Evolutionary conservation across 225 moss, liverwort and hornwort species (phyloP), one percentile per base, ranked within the genome.

Genomic region (Polytrichum commune): DNA sequence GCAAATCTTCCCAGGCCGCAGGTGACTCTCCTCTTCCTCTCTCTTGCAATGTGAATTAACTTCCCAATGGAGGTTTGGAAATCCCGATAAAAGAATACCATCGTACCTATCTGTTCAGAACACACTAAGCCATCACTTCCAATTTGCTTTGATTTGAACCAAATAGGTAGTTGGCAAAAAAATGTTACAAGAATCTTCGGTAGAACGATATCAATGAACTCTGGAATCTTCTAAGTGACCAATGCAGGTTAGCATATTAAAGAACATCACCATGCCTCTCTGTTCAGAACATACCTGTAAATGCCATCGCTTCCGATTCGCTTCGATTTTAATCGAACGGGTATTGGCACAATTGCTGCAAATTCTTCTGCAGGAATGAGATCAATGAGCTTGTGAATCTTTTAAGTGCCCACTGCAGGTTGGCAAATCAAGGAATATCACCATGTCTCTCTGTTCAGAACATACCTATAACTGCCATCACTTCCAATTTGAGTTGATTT

Each of bases 201-300:
- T 68, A 90, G 83, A 86, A 83, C 54, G 88, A 94, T 73, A 87
- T 93, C 64, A 83, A 80, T 27, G 88, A 94, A 75, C 81, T 98
- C 53, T 76, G 94, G 57, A 78, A 76, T 71, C 66, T 98, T 35
- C 62, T 98, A 60, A 95, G 92, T 46, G 46, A 13, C 13, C 13
- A 60, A 25, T 60, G 62, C 62, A 62, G 18, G 28, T 5, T 64
- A 19, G 19, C 35, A 35, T 4, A 13, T 13, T 4, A 13, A 16
- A 46, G 46, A 46, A 16, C 46, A 16, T 46, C 46, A 46, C 13
- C 46, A 13, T 46, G 46, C 16, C 16, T 46, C 13, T 46, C 46
- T 13, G 46, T 13, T 46, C 16, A 64, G 5, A 64, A n/a, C 4
- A 19, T 6, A 30, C 7, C 29, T 19, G 6, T 19, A 30, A 3